phyloP scores from a whole-genome alignment of 768 basidiomycete genomes.

The Dentipellis sp. region DNA sequence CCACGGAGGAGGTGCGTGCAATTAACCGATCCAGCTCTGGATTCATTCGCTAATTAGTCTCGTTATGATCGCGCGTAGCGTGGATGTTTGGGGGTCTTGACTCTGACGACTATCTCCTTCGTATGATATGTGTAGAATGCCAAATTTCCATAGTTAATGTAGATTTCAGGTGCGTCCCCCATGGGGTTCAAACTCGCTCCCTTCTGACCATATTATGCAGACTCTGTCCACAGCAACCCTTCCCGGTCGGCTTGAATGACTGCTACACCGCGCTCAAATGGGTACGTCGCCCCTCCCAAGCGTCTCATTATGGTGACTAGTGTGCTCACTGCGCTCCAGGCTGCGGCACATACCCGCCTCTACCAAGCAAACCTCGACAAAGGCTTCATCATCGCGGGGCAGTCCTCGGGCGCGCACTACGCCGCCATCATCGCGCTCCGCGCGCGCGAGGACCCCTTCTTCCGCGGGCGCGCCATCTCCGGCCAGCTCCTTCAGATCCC shows the following conservation, averaged over 20 bases:
- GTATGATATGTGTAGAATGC: slow-evolving; percentile 4
- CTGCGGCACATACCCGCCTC: slow-evolving; percentile 1
- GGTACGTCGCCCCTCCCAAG: slow-evolving; percentile 4
- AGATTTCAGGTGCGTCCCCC: slow-evolving; percentile 5
- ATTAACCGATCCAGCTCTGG: neutral
- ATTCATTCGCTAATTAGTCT: neutral
- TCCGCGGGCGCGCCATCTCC: slow-evolving; percentile 13
- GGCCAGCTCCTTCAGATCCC: slow-evolving; percentile 19
- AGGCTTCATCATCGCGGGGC: slow-evolving; percentile 19
- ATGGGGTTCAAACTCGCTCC: neutral
- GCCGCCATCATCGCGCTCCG: slow-evolving; percentile 16
- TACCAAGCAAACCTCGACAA: slow-evolving; percentile 13
- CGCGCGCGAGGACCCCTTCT: slow-evolving; percentile 17
- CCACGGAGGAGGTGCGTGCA: slow-evolving; percentile 8
- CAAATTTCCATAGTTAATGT: slow-evolving; percentile 5
- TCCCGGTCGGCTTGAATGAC: slow-evolving; percentile 16
- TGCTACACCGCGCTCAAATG: slow-evolving; percentile 17
- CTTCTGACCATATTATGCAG: neutral
- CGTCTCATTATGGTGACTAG: no score
- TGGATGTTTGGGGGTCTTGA: slow-evolving; percentile 9
- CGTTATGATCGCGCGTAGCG: neutral
- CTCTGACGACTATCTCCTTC: slow-evolving; percentile 10
- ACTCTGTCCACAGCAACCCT: slow-evolving; percentile 14
- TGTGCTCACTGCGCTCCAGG: neutral
- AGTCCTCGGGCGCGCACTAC: slow-evolving; percentile 17